Percentiles rank a stretch among this genome's conserved stretches.
Evolutionary conservation across 352 stramenopile species (phyloP).

Genomic region (Phytophthora sp.): DNA sequence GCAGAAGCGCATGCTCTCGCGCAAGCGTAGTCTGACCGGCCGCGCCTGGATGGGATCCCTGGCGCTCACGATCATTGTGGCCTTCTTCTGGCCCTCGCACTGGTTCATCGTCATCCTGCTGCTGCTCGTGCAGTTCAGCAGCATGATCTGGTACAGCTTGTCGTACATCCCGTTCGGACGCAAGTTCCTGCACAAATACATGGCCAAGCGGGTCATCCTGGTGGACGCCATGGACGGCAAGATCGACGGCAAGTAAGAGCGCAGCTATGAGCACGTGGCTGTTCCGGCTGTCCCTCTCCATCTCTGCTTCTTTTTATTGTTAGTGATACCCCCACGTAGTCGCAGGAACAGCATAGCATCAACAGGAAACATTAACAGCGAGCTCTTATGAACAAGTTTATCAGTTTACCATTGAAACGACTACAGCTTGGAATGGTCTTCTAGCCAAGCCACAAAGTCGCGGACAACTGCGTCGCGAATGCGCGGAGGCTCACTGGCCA

Average conservation of each 20-base stretch:
- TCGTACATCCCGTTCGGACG: slow-evolving; percentile 59
- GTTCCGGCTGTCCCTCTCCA: slow-evolving; percentile 11
- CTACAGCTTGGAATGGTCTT: slow-evolving; percentile 37
- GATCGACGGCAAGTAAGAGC: slow-evolving; percentile 41
- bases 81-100: slow-evolving; percentile 46
- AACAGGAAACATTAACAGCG: not conserved
- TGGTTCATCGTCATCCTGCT: slow-evolving; percentile 59
- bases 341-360: slow-evolving; percentile 15
- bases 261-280: not conserved
- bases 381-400: too few species aligned
- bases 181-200: slow-evolving; percentile 52
- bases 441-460: slow-evolving; percentile 79
- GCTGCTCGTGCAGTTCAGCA: slow-evolving; percentile 53
- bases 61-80: slow-evolving; percentile 46
- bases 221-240: slow-evolving; percentile 45
- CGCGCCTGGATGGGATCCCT: slow-evolving; percentile 51
- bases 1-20: slow-evolving; percentile 47
- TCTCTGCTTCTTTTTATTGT: slow-evolving; percentile 31
- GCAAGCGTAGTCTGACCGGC: slow-evolving; percentile 37
- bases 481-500: slow-evolving; percentile 71
- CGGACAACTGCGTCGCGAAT: slow-evolving; percentile 68
- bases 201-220: slow-evolving; percentile 39
- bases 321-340: slow-evolving; percentile 13
- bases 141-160: slow-evolving; percentile 67
- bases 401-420: not conserved